Base-by-base conservation (phyloP, 2,329 filamentous ascomycete genomes). In the Fusarium sp. region DNA sequence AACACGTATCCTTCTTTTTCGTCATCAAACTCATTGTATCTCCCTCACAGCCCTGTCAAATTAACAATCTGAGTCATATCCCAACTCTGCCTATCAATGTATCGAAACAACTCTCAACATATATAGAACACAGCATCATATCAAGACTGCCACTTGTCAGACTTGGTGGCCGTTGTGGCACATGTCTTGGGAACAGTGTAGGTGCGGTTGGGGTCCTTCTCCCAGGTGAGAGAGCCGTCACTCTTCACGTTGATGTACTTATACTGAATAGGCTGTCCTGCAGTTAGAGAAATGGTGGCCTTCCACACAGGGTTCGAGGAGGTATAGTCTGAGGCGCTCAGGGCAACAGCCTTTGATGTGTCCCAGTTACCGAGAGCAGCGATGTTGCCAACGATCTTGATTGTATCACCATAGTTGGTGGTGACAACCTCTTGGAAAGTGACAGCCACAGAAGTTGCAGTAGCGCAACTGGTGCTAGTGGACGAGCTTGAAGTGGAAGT, bases 191-290 rank as follows among this genome's bases (percentile, higher is more conserved):
- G 80, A 20, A 82, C 80, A 15, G 77, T 79, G 64, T 80, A 82
- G 5, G 70, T 77, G 50, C 84, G 85, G 78, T 90, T 87, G 1
- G 87, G 85, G 56, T 92, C 91, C 55, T 83, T 84, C 83, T 94
- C 92, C 92, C 92, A 94, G 6, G 82, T 85, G 14, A 92, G 81
- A 1, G 82, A 83, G 1, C 90, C 89, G 74, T 88, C 86, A 2
- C 81, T 77, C 66, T 85, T 84, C 47, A 91, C 86, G 56, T 89
- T 87, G 75, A 94, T 87, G 78, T 90, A 94, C 83, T 94, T 94
- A 81, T 93, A 94, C 82, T 90, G 77, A 48, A 94, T 83, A 6
- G 80, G 82, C 54, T 85, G 84, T 6, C 91, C 91, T 0, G 89
- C 85, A 1, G 84, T 81, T 22, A 94, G 80, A 4, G 82, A 83